Conservation (phyloP, 306 rosid species). For the Inga oerstediana region DNA sequence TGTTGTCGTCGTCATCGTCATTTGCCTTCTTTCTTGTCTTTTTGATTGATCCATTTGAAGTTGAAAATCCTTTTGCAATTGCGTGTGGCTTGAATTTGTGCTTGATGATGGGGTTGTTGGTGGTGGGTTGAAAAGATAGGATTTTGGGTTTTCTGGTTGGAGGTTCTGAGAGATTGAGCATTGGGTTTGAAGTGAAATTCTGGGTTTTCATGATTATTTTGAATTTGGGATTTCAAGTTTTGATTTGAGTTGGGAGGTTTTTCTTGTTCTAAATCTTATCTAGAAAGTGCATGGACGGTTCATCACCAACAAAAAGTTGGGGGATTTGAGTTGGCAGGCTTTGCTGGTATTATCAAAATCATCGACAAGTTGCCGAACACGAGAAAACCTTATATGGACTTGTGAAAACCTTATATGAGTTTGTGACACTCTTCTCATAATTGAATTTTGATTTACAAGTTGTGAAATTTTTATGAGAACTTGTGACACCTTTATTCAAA, state of each 20-base stretch:
- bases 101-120: neutral
- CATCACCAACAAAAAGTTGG: neutral
- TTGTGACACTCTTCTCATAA: too few species aligned
- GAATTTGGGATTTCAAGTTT: neutral
- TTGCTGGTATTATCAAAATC: too few species aligned
- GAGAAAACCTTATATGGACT: too few species aligned
- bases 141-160: slow-evolving; percentile 53
- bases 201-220: slow-evolving; percentile 63
- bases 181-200: slow-evolving; percentile 40
- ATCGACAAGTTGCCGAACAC: too few species aligned
- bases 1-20: neutral
- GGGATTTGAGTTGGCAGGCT: too few species aligned
- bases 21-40: slow-evolving; percentile 26
- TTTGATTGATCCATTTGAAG: neutral
- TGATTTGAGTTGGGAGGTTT: slow-evolving; percentile 22
- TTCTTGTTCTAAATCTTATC: slow-evolving; percentile 59
- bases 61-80: slow-evolving; percentile 52
- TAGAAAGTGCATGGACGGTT: slow-evolving; percentile 44
- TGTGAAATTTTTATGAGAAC: too few species aligned
- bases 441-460: too few species aligned
- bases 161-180: slow-evolving; percentile 41
- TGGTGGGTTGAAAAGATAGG: slow-evolving; percentile 30
- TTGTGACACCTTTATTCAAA: too few species aligned
- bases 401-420: too few species aligned
- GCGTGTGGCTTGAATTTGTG: slow-evolving; percentile 39